phyloP scores from a whole-genome alignment of 139 green algal genomes.

The Gonium pectorale region DNA sequence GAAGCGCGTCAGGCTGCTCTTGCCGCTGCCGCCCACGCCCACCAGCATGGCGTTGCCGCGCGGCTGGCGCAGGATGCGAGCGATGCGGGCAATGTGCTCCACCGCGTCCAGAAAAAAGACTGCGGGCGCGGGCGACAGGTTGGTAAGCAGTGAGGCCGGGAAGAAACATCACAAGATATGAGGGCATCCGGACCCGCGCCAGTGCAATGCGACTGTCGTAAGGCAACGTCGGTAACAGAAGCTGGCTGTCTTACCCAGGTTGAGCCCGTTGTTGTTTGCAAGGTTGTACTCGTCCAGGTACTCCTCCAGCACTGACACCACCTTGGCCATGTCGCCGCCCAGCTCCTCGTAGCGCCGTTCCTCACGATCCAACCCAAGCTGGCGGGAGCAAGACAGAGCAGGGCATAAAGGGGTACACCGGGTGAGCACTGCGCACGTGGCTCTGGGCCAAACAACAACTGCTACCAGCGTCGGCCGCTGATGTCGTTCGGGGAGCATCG shows the following conservation, averaged over 20 bases:
- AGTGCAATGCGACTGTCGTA: too few relatives aligned
- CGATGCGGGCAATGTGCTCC: conserved; percentile 81
- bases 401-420: too few relatives aligned
- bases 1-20: conserved; percentile 85
- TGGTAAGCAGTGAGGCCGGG: too few relatives aligned
- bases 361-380: conserved; percentile 62
- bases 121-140: conserved; percentile 8
- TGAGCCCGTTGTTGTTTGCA: conserved; percentile 69
- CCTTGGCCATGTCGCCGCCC: conserved; percentile 48
- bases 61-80: conserved; percentile 84
- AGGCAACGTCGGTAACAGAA: too few relatives aligned
- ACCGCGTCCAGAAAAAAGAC: conserved; percentile 91
- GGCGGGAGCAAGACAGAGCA: not conserved
- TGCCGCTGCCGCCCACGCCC: conserved; percentile 87
- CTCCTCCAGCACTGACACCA: conserved; percentile 71
- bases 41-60: conserved; percentile 90
- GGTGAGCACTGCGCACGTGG: too few relatives aligned
- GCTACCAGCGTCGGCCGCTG: not conserved
- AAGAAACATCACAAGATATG: too few relatives aligned
- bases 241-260: conserved; percentile 70
- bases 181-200: too few relatives aligned
- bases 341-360: conserved; percentile 72
- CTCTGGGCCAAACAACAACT: too few relatives aligned
- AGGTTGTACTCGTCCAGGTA: conserved; percentile 88
- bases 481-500: too few relatives aligned